phyloP scores from a whole-genome alignment of 1,139 yeast species.

The Suhomyces chickasaworum region DNA sequence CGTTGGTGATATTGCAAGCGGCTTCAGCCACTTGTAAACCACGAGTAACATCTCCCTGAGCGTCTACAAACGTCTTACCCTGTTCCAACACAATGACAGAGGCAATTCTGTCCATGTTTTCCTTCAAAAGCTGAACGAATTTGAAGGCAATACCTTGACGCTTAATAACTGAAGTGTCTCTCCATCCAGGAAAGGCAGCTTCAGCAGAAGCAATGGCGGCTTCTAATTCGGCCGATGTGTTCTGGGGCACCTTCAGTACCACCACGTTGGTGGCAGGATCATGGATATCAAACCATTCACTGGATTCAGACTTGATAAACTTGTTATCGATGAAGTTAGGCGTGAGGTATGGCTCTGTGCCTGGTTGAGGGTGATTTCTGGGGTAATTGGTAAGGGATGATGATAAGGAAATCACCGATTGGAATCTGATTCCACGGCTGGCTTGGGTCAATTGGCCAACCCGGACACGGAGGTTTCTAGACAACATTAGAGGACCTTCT shows the following conservation, averaged over 20 bases:
- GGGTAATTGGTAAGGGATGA: conserved; percentile 45
- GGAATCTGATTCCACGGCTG: conserved; percentile 20
- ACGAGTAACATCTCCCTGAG: conserved; percentile 76
- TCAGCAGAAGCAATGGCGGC: conserved; percentile 69
- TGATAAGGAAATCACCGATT: conserved; percentile 30
- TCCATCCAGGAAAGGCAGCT: conserved; percentile 62
- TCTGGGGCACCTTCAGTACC: conserved; percentile 71
- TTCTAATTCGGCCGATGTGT: conserved; percentile 65
- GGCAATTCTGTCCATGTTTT: conserved; percentile 72
- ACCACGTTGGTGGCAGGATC: conserved; percentile 77
- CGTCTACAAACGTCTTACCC: conserved; percentile 79
- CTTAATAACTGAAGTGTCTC: conserved; percentile 58
- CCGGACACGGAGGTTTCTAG: conserved; percentile 13
- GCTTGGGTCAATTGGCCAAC: conserved; percentile 8
- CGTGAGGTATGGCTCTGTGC: conserved; percentile 51
- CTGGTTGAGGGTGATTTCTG: conserved; percentile 44
- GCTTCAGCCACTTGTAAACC: conserved; percentile 85
- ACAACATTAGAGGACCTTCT: too few species aligned
- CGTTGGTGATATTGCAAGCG: conserved; percentile 60
- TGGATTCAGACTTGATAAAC: conserved; percentile 56
- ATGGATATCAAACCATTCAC: conserved; percentile 68
- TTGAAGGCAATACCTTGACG: conserved; percentile 79
- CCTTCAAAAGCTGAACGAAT: conserved; percentile 66
- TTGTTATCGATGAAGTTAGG: conserved; percentile 62
- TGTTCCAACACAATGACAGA: conserved; percentile 74